Conservation (phyloP, 352 stramenopile species). For the Pythium dissotocum region DNA sequence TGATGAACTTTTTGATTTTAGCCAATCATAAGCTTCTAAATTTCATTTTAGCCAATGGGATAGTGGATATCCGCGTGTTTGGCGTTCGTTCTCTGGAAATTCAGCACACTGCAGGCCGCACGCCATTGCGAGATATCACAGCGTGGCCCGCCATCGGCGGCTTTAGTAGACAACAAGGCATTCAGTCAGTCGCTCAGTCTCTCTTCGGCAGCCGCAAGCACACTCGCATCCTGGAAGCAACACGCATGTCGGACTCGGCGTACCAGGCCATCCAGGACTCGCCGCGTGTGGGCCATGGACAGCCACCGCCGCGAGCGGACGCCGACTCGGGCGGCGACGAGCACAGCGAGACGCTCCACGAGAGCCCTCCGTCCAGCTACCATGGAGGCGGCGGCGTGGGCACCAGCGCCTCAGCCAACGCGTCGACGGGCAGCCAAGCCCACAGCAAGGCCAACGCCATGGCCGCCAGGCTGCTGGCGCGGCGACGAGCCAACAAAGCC, state of each 20-base stretch:
- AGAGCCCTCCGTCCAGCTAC: constrained; percentile 24
- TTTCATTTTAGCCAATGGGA: background rate
- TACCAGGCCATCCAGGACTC: constrained; percentile 28
- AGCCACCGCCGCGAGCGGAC: background rate
- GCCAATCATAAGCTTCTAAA: background rate
- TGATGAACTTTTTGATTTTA: background rate
- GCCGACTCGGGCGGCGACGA: constrained; percentile 8
- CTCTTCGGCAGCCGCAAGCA: background rate
- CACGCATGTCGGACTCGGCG: constrained; percentile 8
- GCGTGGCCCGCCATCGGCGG: too few relatives aligned
- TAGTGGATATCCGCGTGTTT: background rate
- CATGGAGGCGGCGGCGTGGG: background rate
- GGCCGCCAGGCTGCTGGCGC: constrained; percentile 10
- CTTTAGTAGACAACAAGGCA: background rate
- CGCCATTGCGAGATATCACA: background rate
- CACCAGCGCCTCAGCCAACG: background rate
- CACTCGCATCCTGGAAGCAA: too few relatives aligned
- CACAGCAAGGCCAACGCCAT: constrained; percentile 11
- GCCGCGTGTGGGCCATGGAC: constrained; percentile 13
- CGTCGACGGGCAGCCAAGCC: background rate
- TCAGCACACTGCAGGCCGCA: background rate
- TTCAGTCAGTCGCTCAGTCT: background rate
- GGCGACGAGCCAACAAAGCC: constrained; percentile 19
- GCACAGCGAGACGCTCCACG: constrained; percentile 29
- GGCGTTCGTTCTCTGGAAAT: background rate